Conservation (phyloP, 345 rosid genomes). For the Moricandia arvensis region DNA sequence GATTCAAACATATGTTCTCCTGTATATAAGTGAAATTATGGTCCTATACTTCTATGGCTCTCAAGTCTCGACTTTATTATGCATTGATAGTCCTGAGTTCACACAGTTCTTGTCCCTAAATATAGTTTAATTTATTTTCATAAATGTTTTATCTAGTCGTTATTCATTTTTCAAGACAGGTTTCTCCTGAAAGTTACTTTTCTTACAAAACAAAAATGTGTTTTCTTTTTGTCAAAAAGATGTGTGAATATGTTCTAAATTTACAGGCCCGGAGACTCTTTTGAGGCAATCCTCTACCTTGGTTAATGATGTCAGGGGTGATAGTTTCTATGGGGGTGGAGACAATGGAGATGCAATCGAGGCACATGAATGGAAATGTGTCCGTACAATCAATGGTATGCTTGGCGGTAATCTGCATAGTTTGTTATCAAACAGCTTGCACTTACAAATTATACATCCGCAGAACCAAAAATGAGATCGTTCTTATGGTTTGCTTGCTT, state of each 20-base stretch:
- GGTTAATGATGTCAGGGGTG: slow-evolving; percentile 39
- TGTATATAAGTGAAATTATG: background rate
- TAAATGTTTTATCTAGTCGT: background rate
- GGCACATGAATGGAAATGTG: slow-evolving; percentile 89
- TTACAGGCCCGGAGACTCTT: slow-evolving; percentile 84
- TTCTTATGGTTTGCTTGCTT: slow-evolving; percentile 15
- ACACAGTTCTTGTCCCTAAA: background rate
- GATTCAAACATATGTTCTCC: background rate
- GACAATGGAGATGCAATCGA: slow-evolving; percentile 86
- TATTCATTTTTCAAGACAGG: slow-evolving; percentile 11
- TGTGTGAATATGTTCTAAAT: slow-evolving; percentile 21
- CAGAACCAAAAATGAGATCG: slow-evolving; percentile 2
- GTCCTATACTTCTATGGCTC: background rate
- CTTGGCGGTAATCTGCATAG: slow-evolving; percentile 3
- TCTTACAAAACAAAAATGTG: background rate
- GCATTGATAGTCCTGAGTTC: background rate
- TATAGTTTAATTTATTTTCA: background rate
- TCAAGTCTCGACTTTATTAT: background rate
- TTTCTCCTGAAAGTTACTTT: slow-evolving; percentile 1
- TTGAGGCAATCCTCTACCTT: slow-evolving; percentile 67
- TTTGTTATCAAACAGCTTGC: too few relatives aligned
- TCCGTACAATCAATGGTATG: slow-evolving; percentile 76
- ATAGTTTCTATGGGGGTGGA: slow-evolving; percentile 61
- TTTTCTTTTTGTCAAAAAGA: background rate
- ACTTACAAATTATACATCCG: too few relatives aligned